Base-by-base conservation (phyloP, 2,329 filamentous ascomycete species). In the Phoma sp. region DNA sequence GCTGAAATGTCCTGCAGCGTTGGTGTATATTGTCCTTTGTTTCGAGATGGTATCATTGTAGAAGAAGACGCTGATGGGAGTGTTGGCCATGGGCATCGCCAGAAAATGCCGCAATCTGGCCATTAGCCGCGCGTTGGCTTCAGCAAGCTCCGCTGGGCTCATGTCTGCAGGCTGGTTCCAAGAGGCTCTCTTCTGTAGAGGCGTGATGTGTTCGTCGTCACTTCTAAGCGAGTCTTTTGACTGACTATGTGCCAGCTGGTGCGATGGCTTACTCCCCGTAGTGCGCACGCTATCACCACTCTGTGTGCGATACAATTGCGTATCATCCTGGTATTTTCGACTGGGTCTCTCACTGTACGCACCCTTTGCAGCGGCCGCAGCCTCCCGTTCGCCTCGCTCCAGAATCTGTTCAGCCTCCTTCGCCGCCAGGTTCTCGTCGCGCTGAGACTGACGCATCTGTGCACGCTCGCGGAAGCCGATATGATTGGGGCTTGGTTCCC, bases 41-140 rank as follows among this genome's bases (percentile, higher is more conserved):
- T 92, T 88, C 1, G 93, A 96, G 45, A 87, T 83, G 2, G 83
- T 77, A 11, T 96, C 86, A 66, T 98, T 95, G 77, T 96, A 99
- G 75, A 99, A 98, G 79, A 98, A 97, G 1, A 96, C 81, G 0
- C 92, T 97, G 47, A 99, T 88, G 0, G 93, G 88, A 18, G 87
- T 83, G 45, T 89, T 85, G 1, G 88, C 85, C 52, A 93, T 79
- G 0, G 95, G 91, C 36, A 88, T 93, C 1, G 91, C 91, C 77
- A 99, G 84, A 71, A 99, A 99, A 0, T 95, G 95, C 11, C 87
- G 88, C 38, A 99, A 82, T 47, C 95, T 84, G 47, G 90, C 87
- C 87, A 97, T 91, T 39, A 99, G 81, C 68, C 96, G 91, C 8
- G 87, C 83, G 72, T 99, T 97, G 1, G 93, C 93, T 22, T 88